Base-by-base conservation (phyloP, 2,329 filamentous ascomycete species). In the Epichloe coenophiala region DNA sequence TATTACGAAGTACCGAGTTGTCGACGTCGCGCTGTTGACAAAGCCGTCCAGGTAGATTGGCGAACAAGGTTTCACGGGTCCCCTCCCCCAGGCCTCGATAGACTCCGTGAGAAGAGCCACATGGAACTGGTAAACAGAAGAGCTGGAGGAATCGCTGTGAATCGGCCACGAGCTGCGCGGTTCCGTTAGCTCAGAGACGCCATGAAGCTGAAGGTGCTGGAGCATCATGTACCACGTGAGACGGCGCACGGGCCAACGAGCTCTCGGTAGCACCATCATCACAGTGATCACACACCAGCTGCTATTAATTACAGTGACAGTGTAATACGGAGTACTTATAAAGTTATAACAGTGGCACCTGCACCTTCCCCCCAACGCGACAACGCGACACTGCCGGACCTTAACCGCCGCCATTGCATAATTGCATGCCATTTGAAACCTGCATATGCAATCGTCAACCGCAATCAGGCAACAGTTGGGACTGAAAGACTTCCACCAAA, bases 71-170 rank as follows among this genome's bases (percentile, higher is more conserved):
- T 48, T 51, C 51, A 49, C 43, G 45, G 48, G 56, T 53, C 55
- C 57, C 55, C 60, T 58, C 57, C 58, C 58, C 59, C 59, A 56
- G 50, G 56, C 56, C 58, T 51, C 51, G 48, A 52, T 51, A 45
- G 48, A 45, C 41, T 43, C 50, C 45, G 51, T 45, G 50, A 55
- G 50, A 42, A 44, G 51, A 52, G 49, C 54, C 51, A 55, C 58
- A 60, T 58, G 51, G 54, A 53, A 31, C 3, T 27, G 40, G 17
- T 48, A 21, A 4, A 9, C 5, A 13, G 33, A 27, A 15, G 35
- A 49, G 40, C 33, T 33, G 47, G 31, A 9, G 39, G 36, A 7
- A 8, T 33, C 4, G 45, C 21, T 9, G n/a, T 40, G 23, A 15
- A 38, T 17, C 38, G 45, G 19, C 31, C 12, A 47, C 5, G 33